Conservation (phyloP, 352 stramenopile species). For the Globisporangium megalacanthum region DNA sequence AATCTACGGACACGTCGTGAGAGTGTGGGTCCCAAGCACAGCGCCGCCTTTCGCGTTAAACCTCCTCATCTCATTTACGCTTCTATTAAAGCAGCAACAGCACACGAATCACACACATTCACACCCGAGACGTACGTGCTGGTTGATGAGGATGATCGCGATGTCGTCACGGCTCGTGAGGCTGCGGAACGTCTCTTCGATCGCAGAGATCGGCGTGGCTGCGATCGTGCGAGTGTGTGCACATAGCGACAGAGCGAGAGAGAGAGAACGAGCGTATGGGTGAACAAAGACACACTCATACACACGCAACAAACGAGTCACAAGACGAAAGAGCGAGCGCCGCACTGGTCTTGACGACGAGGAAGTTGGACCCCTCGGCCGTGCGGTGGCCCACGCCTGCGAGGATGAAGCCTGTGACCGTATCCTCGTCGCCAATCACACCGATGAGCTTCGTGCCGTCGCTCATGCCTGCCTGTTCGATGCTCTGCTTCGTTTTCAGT, state of each 20-base stretch:
- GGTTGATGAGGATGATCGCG: constrained; percentile 99
- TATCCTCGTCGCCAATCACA: constrained; percentile 94
- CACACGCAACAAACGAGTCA: background rate
- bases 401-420: constrained; percentile 97
- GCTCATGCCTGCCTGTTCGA: constrained; percentile 32
- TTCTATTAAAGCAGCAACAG: background rate
- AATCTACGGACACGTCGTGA: constrained; percentile 40
- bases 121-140: constrained; percentile 75
- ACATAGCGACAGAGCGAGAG: background rate
- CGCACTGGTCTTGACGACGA: constrained; percentile 94
- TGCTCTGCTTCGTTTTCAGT: constrained; percentile 1
- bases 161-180: constrained; percentile 95
- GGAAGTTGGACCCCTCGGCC: constrained; percentile 94
- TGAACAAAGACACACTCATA: background rate
- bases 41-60: too few species aligned
- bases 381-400: constrained; percentile 95
- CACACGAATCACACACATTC: background rate
- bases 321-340: constrained; percentile 10
- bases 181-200: constrained; percentile 91
- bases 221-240: background rate
- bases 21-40: too few species aligned
- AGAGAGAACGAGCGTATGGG: too few species aligned
- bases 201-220: constrained; percentile 86
- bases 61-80: background rate
- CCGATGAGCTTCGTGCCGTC: constrained; percentile 82